phyloP scores from a whole-genome alignment of 2,329 filamentous ascomycete genomes.

The Fusarium sp. region DNA sequence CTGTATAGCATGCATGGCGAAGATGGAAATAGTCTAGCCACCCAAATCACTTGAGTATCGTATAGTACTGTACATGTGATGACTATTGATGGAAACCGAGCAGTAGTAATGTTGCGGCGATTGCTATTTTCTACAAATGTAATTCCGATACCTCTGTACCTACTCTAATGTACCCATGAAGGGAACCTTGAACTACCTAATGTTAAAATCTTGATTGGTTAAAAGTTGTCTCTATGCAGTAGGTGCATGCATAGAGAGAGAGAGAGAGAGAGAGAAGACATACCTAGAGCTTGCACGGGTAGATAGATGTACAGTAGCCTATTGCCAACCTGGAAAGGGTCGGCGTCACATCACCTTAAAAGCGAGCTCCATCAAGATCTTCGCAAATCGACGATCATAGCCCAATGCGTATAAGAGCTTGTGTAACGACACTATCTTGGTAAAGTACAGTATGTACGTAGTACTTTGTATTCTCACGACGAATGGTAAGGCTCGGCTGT shows the following conservation, averaged over 20 bases:
- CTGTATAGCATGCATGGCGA: background rate
- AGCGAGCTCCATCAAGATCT: slow-evolving; percentile 15
- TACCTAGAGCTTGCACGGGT: background rate
- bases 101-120: background rate
- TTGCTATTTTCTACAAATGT: background rate
- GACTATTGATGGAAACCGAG: background rate
- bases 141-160: background rate
- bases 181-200: background rate
- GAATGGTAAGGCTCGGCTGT: slow-evolving; percentile 8
- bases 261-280: background rate
- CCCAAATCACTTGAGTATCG: background rate
- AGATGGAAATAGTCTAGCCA: background rate
- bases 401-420: slow-evolving; percentile 23
- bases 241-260: background rate
- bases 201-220: background rate
- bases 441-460: background rate
- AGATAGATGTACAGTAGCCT: background rate
- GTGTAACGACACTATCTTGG: slow-evolving; percentile 27
- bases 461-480: background rate
- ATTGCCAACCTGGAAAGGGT: background rate
- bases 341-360: slow-evolving; percentile 8
- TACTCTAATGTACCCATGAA: background rate
- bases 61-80: background rate
- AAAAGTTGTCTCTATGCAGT: background rate
- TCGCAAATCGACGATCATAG: slow-evolving; percentile 24